A percentile compares a stretch with the other conserved stretches of the same genome.
These are phyloP conservation scores for Yamadazyma sp. DNA, from an alignment of 805 yeast genomes.

Conservation along the genomic window DNA sequence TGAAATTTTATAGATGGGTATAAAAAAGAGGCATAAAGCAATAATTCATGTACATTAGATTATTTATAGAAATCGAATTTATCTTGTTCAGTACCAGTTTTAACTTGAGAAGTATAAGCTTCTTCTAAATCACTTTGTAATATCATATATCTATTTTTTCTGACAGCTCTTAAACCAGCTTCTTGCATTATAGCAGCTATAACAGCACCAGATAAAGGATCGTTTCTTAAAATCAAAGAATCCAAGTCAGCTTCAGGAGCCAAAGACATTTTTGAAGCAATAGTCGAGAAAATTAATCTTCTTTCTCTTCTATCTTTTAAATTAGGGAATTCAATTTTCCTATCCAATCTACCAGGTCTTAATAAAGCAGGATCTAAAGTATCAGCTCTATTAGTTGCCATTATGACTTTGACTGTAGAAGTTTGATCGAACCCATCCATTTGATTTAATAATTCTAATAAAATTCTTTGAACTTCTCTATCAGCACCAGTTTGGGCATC, in stretches of 20 bases:
- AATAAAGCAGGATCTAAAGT: slow-evolving; percentile 96
- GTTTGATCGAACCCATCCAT: slow-evolving; percentile 99
- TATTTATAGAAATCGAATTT: slow-evolving; percentile 96
- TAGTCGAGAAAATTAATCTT: slow-evolving; percentile 90
- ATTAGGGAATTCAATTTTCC: slow-evolving; percentile 97
- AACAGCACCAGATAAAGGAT: slow-evolving; percentile 94
- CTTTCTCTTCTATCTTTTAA: slow-evolving; percentile 97
- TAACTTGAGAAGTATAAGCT: slow-evolving; percentile 95
- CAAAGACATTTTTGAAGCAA: slow-evolving; percentile 95
- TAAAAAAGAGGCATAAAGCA: not conserved
- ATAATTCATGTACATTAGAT: slow-evolving; percentile 1
- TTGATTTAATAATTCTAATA: slow-evolving; percentile 92
- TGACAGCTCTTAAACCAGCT: slow-evolving; percentile 97
- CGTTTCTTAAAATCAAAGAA: slow-evolving; percentile 90
- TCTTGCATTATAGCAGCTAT: slow-evolving; percentile 99
- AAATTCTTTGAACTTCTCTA: slow-evolving; percentile 97
- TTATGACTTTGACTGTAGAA: slow-evolving; percentile 92
- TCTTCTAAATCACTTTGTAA: slow-evolving; percentile 95
- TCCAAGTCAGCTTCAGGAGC: slow-evolving; percentile 98
- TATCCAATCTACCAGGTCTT: slow-evolving; percentile 97
- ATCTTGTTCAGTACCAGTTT: slow-evolving; percentile 91
- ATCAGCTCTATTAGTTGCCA: slow-evolving; percentile 99
- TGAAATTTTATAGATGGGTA: slow-evolving; percentile 26
- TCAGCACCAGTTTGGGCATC: slow-evolving; percentile 99
- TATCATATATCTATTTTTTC: slow-evolving; percentile 96